Base-by-base conservation (phyloP, 495 filamentous ascomycete species). In the Penicillium malachiteum region DNA sequence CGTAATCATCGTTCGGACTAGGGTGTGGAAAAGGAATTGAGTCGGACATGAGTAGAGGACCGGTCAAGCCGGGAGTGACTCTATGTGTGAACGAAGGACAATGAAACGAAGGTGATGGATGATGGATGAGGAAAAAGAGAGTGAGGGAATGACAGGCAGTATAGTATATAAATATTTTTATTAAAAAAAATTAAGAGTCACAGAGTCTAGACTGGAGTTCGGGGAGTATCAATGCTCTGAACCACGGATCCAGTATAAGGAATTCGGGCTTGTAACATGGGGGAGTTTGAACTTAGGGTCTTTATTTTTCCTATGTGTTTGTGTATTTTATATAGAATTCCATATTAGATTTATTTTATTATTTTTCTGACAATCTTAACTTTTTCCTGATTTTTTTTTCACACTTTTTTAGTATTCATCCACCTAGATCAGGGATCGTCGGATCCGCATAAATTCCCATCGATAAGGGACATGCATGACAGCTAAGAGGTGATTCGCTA, bases 1-100 rank as follows among this genome's bases (percentile, higher is more conserved):
- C 48, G 16, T 59, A 59, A 43, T 68, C 63, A 59, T 68, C 65
- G 49, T 38, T 59, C 5, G 65, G 65, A 33, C 60, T 68, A 11
- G 65, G 65, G 41, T 61, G 60, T 11, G 65, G 65, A 18, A 54
- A 52, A 44, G 41, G 44, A 35, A 62, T 57, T 14, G 48, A 33
- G 43, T 54, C 51, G 62, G 65, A 67, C 65, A 67, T 67, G 30
- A 41, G 50, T 42, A 33, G 12, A 48, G 31, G 31, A 38, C 43
- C 43, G 34, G 43, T 26, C 7, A 35, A 38, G 31, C 16, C 33
- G 10, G 10, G 32, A 3, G 9, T 6, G 26, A 35, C 6, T 34
- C 26, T 51, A 38, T 40, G 45, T 35, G 41, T 8, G 12, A 37
- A 37, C 34, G 34, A 37, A 37, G 5, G 34, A 37, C 34, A 41